Percentiles rank a stretch among this genome's conserved stretches.
Evolutionary conservation across 495 filamentous ascomycete species (phyloP).

Genomic region (Hypoxylon intermedium): DNA sequence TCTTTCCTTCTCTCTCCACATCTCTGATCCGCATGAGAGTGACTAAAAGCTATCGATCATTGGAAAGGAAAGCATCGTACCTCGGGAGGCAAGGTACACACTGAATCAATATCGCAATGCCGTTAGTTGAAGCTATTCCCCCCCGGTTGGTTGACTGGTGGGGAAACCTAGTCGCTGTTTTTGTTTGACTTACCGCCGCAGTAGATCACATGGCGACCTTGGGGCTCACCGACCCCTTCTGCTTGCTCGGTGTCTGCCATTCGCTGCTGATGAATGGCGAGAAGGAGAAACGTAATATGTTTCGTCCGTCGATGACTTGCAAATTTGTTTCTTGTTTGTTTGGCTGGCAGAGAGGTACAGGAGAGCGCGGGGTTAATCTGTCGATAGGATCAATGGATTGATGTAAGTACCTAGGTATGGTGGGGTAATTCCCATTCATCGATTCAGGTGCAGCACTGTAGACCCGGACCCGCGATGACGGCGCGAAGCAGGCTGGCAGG

Average conservation of each 20-base stretch:
- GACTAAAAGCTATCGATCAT: constrained; percentile 4
- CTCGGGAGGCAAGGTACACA: constrained; percentile 93
- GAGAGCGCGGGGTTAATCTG: constrained; percentile 31
- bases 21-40: constrained; percentile 1
- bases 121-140: constrained; percentile 3
- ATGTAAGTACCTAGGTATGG: too few relatives aligned
- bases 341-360: not conserved
- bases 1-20: constrained; percentile 1
- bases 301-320: constrained; percentile 6
- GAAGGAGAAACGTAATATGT: constrained; percentile 23
- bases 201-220: constrained; percentile 73
- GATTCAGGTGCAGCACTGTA: too few relatives aligned
- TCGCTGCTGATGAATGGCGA: constrained; percentile 14
- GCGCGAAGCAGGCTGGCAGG: constrained; percentile 5
- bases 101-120: constrained; percentile 52
- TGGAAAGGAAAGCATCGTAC: constrained; percentile 59
- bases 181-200: constrained; percentile 72
- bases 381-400: not conserved
- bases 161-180: constrained; percentile 20
- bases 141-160: not conserved
- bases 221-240: constrained; percentile 58
- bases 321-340: constrained; percentile 1
- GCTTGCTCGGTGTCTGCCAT: constrained; percentile 53
- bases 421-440: constrained; percentile 26
- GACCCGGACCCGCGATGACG: constrained; percentile 7